Percentiles rank a stretch among this genome's conserved stretches.
These are phyloP conservation scores for Colletotrichum plurivorum DNA, from an alignment of 2,329 filamentous ascomycete species.

Conservation along the genomic window DNA sequence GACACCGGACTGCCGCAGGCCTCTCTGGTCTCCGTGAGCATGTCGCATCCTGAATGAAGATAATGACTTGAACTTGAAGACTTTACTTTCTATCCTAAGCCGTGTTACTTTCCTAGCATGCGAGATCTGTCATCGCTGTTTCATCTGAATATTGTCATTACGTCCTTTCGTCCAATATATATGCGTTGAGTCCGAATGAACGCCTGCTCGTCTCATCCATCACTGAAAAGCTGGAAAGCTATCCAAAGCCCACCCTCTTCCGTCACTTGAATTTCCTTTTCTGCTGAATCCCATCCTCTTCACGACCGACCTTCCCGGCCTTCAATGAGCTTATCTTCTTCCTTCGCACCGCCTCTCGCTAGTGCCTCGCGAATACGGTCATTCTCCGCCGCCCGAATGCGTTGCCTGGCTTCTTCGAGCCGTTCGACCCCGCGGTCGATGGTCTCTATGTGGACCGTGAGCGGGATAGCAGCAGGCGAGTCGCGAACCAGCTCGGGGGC, in stretches of 20 bases:
- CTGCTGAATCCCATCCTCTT: background rate
- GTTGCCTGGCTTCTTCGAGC: conserved; percentile 74
- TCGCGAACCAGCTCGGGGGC: conserved; percentile 73
- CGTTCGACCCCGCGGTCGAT: conserved; percentile 82
- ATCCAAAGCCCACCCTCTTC: conserved; percentile 2
- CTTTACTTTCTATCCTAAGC: too few species aligned
- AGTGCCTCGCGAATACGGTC: conserved; percentile 69
- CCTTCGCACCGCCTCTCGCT: conserved; percentile 58
- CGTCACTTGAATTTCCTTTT: conserved; percentile 20
- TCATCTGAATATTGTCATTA: conserved; percentile 21
- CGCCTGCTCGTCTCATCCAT: conserved; percentile 33
- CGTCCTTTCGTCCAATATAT: conserved; percentile 27
- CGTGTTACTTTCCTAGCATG: too few species aligned
- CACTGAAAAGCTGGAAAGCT: background rate
- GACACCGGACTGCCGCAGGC: background rate
- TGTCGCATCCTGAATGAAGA: conserved; percentile 16
- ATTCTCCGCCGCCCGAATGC: conserved; percentile 71
- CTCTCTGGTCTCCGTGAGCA: too few species aligned
- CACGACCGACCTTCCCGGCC: conserved; percentile 37
- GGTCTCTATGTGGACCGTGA: conserved; percentile 82
- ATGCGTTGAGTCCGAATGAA: conserved; percentile 15
- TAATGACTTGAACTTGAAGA: background rate
- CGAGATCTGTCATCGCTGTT: background rate
- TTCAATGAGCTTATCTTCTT: conserved; percentile 60
- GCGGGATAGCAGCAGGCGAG: conserved; percentile 66